These are phyloP conservation scores for Didymella lethalis DNA, from an alignment of 2,329 filamentous ascomycete genomes.

Conservation along the genomic window DNA sequence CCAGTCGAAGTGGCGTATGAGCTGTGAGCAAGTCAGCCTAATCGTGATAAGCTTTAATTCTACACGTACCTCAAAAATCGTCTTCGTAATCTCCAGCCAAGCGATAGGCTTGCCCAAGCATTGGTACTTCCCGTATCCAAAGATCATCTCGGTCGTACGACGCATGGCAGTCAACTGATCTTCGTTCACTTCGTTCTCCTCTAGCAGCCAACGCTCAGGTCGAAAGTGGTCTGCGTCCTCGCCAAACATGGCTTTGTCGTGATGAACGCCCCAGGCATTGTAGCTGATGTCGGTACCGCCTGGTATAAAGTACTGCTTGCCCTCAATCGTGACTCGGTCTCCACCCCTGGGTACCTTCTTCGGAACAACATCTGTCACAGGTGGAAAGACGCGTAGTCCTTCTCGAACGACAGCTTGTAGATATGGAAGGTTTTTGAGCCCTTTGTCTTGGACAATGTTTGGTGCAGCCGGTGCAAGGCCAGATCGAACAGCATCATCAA, in stretches of 20 bases:
- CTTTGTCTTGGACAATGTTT: constrained; percentile 57
- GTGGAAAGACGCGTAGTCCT: constrained; percentile 50
- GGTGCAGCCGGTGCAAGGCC: constrained; percentile 24
- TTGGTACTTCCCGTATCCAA: constrained; percentile 44
- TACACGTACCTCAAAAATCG: constrained; percentile 52
- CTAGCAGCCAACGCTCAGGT: constrained; percentile 58
- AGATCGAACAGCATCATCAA: constrained; percentile 47
- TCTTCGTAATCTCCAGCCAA: constrained; percentile 46
- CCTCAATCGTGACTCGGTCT: constrained; percentile 33
- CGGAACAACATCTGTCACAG: constrained; percentile 36
- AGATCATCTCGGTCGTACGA: constrained; percentile 40
- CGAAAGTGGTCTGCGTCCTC: constrained; percentile 55
- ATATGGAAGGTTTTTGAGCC: constrained; percentile 51
- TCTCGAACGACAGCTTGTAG: constrained; percentile 58
- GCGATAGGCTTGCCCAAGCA: constrained; percentile 45
- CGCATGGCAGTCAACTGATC: constrained; percentile 33
- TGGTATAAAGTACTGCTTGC: constrained; percentile 34
- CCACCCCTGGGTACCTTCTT: constrained; percentile 40
- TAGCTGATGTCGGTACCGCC: constrained; percentile 41
- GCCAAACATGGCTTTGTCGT: constrained; percentile 37
- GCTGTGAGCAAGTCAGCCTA: constrained; percentile 10
- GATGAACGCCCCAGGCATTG: constrained; percentile 31
- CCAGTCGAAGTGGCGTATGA: constrained; percentile 37
- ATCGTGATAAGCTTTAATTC: not conserved
- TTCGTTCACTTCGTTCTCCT: constrained; percentile 20